Evolutionary conservation across 2,329 filamentous ascomycete genomes (phyloP).

Genomic region (Leptographium galeiforme): DNA sequence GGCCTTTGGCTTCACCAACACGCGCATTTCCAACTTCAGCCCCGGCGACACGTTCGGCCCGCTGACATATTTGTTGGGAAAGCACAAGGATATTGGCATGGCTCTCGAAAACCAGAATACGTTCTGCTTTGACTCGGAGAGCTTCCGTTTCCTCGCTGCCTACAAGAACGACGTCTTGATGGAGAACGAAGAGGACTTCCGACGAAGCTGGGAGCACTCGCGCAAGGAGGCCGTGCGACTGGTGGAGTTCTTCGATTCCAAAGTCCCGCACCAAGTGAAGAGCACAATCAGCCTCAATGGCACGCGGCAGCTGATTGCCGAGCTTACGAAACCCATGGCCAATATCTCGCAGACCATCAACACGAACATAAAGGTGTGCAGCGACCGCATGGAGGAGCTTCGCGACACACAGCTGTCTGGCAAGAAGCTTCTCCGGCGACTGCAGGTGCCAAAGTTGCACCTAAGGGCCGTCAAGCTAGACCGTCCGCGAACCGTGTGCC

Average conservation of each 20-base stretch:
- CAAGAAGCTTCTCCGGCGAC: slow-evolving; percentile 14
- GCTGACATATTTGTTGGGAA: slow-evolving; percentile 17
- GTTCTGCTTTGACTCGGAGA: slow-evolving; percentile 31
- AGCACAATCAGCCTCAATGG: slow-evolving; percentile 26
- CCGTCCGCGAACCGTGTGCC: slow-evolving; percentile 20
- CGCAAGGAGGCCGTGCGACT: slow-evolving; percentile 18
- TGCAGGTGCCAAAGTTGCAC: slow-evolving; percentile 15
- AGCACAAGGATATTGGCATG: slow-evolving; percentile 18
- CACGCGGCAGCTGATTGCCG: slow-evolving; percentile 20
- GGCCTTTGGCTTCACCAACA: slow-evolving; percentile 29
- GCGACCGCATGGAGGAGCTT: slow-evolving; percentile 18
- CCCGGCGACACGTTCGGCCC: slow-evolving; percentile 26
- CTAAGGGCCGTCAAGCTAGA: slow-evolving; percentile 13
- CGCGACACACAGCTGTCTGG: slow-evolving; percentile 13
- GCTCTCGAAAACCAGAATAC: slow-evolving; percentile 17
- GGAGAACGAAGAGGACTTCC: slow-evolving; percentile 19
- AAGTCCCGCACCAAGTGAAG: slow-evolving; percentile 19
- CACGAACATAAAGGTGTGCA: slow-evolving; percentile 18
- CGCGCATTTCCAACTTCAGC: slow-evolving; percentile 24
- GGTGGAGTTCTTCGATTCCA: slow-evolving; percentile 16
- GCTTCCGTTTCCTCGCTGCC: slow-evolving; percentile 27
- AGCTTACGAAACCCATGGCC: slow-evolving; percentile 25
- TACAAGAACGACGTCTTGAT: slow-evolving; percentile 18
- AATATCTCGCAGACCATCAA: slow-evolving; percentile 20
- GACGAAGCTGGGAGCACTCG: slow-evolving; percentile 24